Percentiles rank a stretch among this genome's conserved stretches.
phyloP scores from a whole-genome alignment of 768 basidiomycete genomes.

The Aureoboletus auriporus region DNA sequence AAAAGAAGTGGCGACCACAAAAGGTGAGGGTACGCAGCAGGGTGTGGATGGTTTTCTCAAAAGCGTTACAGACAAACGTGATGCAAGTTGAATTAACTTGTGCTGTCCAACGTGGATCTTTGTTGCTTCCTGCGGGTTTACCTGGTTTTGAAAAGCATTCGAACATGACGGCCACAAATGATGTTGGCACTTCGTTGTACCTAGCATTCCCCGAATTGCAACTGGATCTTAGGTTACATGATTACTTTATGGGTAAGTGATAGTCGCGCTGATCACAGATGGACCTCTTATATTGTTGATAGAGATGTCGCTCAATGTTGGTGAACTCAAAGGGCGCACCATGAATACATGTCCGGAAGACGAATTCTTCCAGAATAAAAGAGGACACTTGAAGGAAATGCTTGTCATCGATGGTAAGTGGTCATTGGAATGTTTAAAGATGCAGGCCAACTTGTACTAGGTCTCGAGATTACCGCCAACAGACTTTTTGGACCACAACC shows the following conservation, averaged over 20 bases:
- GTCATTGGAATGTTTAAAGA: not conserved
- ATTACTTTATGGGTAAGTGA: slow-evolving; percentile 79
- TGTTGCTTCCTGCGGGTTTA: slow-evolving; percentile 65
- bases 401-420: slow-evolving; percentile 50
- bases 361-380: slow-evolving; percentile 26
- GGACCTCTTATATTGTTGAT: slow-evolving; percentile 6
- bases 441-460: slow-evolving; percentile 32
- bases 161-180: slow-evolving; percentile 25
- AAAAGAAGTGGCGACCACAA: slow-evolving; percentile 73
- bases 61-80: slow-evolving; percentile 63
- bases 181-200: slow-evolving; percentile 52
- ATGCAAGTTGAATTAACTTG: slow-evolving; percentile 72
- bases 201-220: slow-evolving; percentile 66
- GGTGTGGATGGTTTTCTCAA: slow-evolving; percentile 6
- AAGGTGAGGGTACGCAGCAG: slow-evolving; percentile 44
- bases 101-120: slow-evolving; percentile 44
- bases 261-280: not conserved
- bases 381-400: slow-evolving; percentile 24
- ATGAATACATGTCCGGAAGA: slow-evolving; percentile 44
- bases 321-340: slow-evolving; percentile 53
- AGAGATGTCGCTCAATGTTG: slow-evolving; percentile 80
- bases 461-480: slow-evolving; percentile 75
- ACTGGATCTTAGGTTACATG: slow-evolving; percentile 74
- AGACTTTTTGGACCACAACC: slow-evolving; percentile 90
- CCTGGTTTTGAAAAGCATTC: slow-evolving; percentile 51